Conservation (phyloP, 352 stramenopile species). For the Phytophthora megakarya region DNA sequence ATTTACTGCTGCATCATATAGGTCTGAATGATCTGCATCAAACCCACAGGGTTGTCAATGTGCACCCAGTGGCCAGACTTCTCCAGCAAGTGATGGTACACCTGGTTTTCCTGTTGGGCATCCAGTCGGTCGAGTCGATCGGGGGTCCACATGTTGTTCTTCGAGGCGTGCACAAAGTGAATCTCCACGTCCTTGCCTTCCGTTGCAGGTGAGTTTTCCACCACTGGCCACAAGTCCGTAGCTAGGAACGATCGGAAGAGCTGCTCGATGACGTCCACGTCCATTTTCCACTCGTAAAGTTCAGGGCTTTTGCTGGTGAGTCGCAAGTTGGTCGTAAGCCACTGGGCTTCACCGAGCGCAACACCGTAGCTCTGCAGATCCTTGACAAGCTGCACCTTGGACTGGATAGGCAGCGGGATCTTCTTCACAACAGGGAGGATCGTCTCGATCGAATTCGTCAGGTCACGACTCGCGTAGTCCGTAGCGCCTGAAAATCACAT, state of each 20-base stretch:
- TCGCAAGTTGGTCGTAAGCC: conserved; percentile 83
- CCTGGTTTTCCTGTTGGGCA: conserved; percentile 43
- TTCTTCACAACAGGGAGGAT: conserved; percentile 73
- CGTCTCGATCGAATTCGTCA: conserved; percentile 74
- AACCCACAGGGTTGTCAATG: conserved; percentile 78
- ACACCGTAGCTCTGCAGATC: conserved; percentile 69
- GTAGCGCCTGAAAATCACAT: conserved; percentile 37
- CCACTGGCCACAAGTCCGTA: conserved; percentile 71
- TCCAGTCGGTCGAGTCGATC: conserved; percentile 52
- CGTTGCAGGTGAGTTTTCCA: conserved; percentile 39
- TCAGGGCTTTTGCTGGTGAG: conserved; percentile 52
- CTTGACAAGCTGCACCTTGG: conserved; percentile 68
- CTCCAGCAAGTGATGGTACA: conserved; percentile 70
- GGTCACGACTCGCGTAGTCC: conserved; percentile 65
- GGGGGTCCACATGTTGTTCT: conserved; percentile 79
- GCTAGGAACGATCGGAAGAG: conserved; percentile 72
- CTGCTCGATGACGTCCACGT: conserved; percentile 72
- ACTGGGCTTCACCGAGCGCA: conserved; percentile 70
- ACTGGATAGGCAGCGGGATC: conserved; percentile 72
- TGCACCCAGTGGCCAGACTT: conserved; percentile 88
- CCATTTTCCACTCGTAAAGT: conserved; percentile 84
- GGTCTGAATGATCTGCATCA: conserved; percentile 72
- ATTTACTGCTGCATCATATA: conserved; percentile 35
- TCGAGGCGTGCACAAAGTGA: conserved; percentile 79
- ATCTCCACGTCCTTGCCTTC: conserved; percentile 52